A percentile compares a stretch with the other conserved stretches of the same genome.
These are phyloP conservation scores for Diaporthe sp. DNA, from an alignment of 2,329 filamentous ascomycete species.

Conservation along the genomic window DNA sequence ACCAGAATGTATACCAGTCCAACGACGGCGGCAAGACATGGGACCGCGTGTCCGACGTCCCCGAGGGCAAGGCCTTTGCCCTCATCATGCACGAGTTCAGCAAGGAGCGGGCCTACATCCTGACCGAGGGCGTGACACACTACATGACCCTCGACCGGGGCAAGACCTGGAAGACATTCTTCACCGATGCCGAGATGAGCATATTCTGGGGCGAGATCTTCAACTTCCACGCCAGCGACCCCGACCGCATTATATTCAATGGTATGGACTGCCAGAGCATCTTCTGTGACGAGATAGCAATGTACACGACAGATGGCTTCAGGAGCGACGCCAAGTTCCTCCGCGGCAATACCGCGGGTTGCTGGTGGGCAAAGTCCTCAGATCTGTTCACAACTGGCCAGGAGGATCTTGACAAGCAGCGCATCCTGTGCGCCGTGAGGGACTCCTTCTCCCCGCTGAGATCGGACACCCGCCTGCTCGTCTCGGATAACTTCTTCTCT, in stretches of 20 bases:
- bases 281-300: conserved; percentile 73
- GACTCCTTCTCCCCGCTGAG: conserved; percentile 79
- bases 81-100: conserved; percentile 86
- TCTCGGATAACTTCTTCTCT: conserved; percentile 87
- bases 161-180: conserved; percentile 83
- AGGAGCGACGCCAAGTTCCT: conserved; percentile 74
- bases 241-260: conserved; percentile 88
- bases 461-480: conserved; percentile 81
- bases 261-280: conserved; percentile 76
- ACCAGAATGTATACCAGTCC: conserved; percentile 80
- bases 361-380: conserved; percentile 88
- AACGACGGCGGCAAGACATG: conserved; percentile 85
- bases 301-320: conserved; percentile 91
- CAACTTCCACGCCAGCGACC: conserved; percentile 86
- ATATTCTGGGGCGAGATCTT: conserved; percentile 67
- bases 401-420: conserved; percentile 74
- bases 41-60: conserved; percentile 74
- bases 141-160: conserved; percentile 89
- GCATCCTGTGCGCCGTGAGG: conserved; percentile 84
- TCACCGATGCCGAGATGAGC: conserved; percentile 70
- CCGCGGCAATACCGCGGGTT: conserved; percentile 78
- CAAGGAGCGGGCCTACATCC: conserved; percentile 81
- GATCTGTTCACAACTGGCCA: conserved; percentile 79
- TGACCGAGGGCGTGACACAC: conserved; percentile 78
- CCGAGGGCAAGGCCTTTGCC: conserved; percentile 71